These are phyloP conservation scores for Mimosa bimucronata DNA, from an alignment of 306 rosid genomes.

Conservation along the genomic window DNA sequence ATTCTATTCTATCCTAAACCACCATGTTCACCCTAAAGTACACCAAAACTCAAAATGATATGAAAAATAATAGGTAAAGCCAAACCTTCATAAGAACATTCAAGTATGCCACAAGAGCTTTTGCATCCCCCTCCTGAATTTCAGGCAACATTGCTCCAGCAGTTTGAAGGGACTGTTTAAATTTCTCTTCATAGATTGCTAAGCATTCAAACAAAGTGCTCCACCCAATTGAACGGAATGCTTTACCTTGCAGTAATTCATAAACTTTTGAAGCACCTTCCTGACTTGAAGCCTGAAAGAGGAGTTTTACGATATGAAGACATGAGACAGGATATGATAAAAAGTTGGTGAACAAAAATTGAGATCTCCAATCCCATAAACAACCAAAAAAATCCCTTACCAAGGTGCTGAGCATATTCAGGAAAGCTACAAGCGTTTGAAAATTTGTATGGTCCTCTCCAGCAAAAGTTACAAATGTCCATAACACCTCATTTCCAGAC, in stretches of 20 bases:
- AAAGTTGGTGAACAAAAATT: conserved; percentile 2
- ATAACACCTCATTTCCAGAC: conserved; percentile 86
- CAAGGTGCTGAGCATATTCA: conserved; percentile 96
- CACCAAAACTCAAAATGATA: background rate
- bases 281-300: conserved; percentile 80
- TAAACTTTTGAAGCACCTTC: conserved; percentile 94
- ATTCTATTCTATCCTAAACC: background rate
- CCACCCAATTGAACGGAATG: conserved; percentile 98
- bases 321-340: conserved; percentile 17
- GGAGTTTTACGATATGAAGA: conserved; percentile 26
- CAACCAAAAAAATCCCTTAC: conserved; percentile 48
- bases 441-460: conserved; percentile 98
- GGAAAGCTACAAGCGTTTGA: conserved; percentile 90
- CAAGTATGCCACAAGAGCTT: conserved; percentile 91
- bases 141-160: conserved; percentile 87
- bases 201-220: conserved; percentile 93
- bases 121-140: conserved; percentile 95
- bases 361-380: conserved; percentile 22
- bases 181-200: conserved; percentile 91
- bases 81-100: conserved; percentile 88
- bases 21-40: background rate
- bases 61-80: conserved; percentile 14
- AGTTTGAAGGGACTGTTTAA: conserved; percentile 90
- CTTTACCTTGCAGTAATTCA: conserved; percentile 93
- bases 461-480: conserved; percentile 98